Evolutionary conservation across 441 rosid species (phyloP).

Genomic region (Kokia cookei): DNA sequence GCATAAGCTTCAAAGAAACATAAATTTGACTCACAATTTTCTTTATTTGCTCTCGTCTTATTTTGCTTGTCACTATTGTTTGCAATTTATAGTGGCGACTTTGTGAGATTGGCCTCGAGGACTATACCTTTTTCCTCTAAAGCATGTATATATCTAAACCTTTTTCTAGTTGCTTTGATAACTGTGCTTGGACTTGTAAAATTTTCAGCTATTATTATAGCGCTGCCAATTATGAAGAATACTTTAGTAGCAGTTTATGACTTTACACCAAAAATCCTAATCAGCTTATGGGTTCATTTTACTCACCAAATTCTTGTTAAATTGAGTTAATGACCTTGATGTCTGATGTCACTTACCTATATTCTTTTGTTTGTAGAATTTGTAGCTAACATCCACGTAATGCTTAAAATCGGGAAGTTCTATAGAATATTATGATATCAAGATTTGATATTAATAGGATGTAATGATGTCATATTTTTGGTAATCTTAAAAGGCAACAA

Average conservation of each 20-base stretch:
- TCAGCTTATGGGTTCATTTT: not conserved
- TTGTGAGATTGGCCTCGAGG: constrained; percentile 96
- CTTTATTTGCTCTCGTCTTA: not conserved
- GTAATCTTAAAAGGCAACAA: not conserved
- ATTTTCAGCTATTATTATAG: not conserved
- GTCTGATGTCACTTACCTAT: not conserved
- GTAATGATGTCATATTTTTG: not conserved
- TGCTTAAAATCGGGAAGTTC: not conserved
- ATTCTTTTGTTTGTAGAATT: not conserved
- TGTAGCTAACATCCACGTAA: not conserved
- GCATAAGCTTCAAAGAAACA: constrained; percentile 5
- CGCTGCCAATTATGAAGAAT: not conserved
- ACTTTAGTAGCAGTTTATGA: not conserved
- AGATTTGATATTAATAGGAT: not conserved
- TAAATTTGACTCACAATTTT: constrained; percentile 8
- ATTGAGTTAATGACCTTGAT: not conserved
- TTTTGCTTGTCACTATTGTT: constrained; percentile 8
- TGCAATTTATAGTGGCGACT: constrained; percentile 79
- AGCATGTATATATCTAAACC: constrained; percentile 54
- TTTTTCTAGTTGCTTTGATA: not conserved
- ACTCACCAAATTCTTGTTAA: not conserved
- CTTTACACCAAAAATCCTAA: not conserved
- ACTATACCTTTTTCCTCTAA: constrained; percentile 81
- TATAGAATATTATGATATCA: not conserved
- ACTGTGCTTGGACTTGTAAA: not conserved